Evolutionary conservation across 225 moss, liverwort and hornwort species (phyloP), one percentile per base, ranked within the genome.

Genomic region (Rhytidiadelphus loreus): DNA sequence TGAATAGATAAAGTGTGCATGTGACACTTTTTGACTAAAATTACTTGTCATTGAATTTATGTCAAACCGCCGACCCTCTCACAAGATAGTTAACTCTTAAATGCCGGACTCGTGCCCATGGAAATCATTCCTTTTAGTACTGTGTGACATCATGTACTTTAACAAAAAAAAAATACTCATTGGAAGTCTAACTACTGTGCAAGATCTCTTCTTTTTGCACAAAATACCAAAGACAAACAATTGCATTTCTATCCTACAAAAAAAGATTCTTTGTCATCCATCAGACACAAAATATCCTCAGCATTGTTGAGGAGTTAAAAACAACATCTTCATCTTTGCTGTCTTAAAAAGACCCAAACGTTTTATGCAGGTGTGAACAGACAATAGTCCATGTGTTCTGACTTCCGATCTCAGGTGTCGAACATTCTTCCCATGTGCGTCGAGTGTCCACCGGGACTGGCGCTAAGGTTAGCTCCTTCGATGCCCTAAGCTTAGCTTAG

Each of bases 1-100:
- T 20, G 2, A 74, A 48, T 0, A 48, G 0, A 4, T 3, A 35
- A 66, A 74, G 12, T 8, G 1, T 32, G 2, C 7, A 20, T 20
- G 4, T 3, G 4, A 6, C 2, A 11, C 12, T 73, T 73, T 28
- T 30, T 8, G 11, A 11, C 30, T 30, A 30, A 30, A 30, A 7
- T 30, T 12, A 43, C 16, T 3, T 71, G 9, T 26, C 43, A n/a
- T n/a, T n/a, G n/a, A 18, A 13, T 39, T n/a, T 26, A 41, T 70
- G 25, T 41, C 8, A 24, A 69, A 41, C 8, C n/a, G n/a, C 1
- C 8, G 1, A 41, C 14, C 25, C 16, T 25, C 33, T 43, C 16
- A 15, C 15, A 69, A 48, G 48, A n/a, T n/a, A n/a, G n/a, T n/a
- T n/a, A n/a, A n/a, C n/a, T n/a, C 48, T 48, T 48, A 48, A 46